Percentiles rank a stretch among this genome's conserved stretches.
Conservation (phyloP, 2,329 filamentous ascomycete species). For the Neophaeococcomyces aloes region DNA sequence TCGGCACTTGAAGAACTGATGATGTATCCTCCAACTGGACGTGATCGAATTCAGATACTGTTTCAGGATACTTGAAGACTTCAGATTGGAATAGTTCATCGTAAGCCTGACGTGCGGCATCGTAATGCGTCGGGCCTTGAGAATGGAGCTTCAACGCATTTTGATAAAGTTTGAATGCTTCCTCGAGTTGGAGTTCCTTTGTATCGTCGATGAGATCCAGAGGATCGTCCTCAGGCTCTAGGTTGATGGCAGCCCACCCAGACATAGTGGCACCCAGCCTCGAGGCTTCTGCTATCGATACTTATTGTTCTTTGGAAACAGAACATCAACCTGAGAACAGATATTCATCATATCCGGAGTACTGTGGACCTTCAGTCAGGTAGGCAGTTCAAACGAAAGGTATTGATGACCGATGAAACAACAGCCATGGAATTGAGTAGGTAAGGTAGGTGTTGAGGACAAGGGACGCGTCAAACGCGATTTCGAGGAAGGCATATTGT, state of each 20-base stretch:
- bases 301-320: background rate
- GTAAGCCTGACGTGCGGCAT: conserved; percentile 72
- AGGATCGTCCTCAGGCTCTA: conserved; percentile 81
- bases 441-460: too few species aligned
- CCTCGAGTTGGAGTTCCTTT: conserved; percentile 92
- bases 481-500: too few species aligned
- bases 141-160: conserved; percentile 82
- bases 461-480: conserved; percentile 2
- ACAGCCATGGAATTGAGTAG: too few species aligned
- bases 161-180: conserved; percentile 90
- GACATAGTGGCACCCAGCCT: conserved; percentile 12
- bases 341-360: too few species aligned
- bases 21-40: conserved; percentile 38
- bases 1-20: conserved; percentile 8
- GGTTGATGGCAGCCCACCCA: conserved; percentile 44
- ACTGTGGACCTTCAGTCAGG: too few species aligned
- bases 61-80: conserved; percentile 86
- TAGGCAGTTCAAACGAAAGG: too few species aligned
- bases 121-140: conserved; percentile 65
- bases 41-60: conserved; percentile 70
- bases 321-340: too few species aligned
- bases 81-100: conserved; percentile 77
- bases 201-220: conserved; percentile 92
- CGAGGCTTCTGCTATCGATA: background rate
- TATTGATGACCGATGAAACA: too few species aligned